Conservation (phyloP, 352 stramenopile genomes). For the Phytopythium delawarense region DNA sequence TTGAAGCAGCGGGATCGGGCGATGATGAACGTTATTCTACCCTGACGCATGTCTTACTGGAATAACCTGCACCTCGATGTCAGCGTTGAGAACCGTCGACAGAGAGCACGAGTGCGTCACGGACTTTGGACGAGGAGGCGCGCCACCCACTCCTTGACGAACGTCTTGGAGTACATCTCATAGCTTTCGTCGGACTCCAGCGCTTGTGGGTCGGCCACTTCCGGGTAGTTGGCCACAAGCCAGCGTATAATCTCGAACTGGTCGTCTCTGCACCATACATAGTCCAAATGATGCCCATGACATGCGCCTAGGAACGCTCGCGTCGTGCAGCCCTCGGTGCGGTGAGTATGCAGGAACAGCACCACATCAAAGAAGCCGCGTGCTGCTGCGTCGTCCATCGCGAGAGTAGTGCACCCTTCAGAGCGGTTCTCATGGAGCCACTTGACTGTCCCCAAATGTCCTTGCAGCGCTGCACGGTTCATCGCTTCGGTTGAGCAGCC, state of each 20-base stretch:
- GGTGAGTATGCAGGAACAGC: slow-evolving; percentile 15
- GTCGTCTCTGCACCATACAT: neutral
- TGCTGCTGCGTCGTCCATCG: slow-evolving; percentile 14
- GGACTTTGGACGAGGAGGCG: too few relatives aligned
- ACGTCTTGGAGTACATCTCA: neutral
- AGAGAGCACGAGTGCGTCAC: too few relatives aligned
- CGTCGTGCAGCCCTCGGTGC: neutral
- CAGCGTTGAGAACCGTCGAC: too few relatives aligned
- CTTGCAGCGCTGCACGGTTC: slow-evolving; percentile 10
- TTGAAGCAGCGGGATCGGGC: neutral
- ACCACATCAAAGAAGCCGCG: slow-evolving; percentile 12
- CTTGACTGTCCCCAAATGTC: slow-evolving; percentile 11
- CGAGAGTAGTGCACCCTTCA: slow-evolving; percentile 8
- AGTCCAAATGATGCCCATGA: neutral
- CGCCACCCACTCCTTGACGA: neutral
- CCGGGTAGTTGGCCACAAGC: neutral
- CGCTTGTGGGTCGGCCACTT: neutral
- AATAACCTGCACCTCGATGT: too few relatives aligned
- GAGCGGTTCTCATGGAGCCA: slow-evolving; percentile 10
- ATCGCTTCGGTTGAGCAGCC: slow-evolving; percentile 10
- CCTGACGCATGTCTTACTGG: too few relatives aligned
- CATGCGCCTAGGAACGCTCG: neutral
- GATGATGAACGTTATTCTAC: too few relatives aligned
- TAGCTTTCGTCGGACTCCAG: neutral
- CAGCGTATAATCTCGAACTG: neutral